phyloP scores from a whole-genome alignment of 176 grass and related monocot genomes.

The Lolium multiflorum region DNA sequence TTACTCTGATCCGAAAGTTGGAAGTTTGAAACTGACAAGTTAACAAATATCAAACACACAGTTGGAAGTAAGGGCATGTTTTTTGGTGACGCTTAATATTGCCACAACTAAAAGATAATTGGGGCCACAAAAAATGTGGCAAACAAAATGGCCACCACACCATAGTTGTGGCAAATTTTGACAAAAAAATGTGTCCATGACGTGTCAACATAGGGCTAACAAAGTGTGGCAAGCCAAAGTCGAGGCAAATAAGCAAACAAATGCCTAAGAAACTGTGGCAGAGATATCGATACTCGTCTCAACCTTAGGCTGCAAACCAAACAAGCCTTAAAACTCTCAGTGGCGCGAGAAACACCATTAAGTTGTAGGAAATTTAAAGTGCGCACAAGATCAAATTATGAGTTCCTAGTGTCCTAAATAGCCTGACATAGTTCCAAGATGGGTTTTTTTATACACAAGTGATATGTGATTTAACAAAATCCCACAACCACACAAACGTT shows the following conservation, averaged over 20 bases:
- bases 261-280: not conserved
- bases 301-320: not conserved
- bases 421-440: not conserved
- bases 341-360: not conserved
- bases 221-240: not conserved
- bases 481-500: not conserved
- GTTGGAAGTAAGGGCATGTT: not conserved
- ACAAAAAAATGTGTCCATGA: not conserved
- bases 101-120: not conserved
- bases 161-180: not conserved
- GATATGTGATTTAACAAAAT: not conserved
- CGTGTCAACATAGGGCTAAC: not conserved
- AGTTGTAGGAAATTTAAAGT: not conserved
- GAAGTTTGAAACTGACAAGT: not conserved
- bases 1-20: not conserved
- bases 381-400: not conserved
- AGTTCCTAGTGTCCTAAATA: not conserved
- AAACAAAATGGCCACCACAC: not conserved
- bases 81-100: not conserved
- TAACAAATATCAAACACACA: not conserved
- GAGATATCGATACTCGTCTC: not conserved
- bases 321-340: not conserved
- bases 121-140: not conserved
- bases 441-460: not conserved
- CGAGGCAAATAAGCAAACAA: not conserved